A percentile compares a stretch with the other conserved stretches of the same genome.
Evolutionary conservation across 31 red algal species (phyloP).

Genomic region (Bonnemaisonia californica): DNA sequence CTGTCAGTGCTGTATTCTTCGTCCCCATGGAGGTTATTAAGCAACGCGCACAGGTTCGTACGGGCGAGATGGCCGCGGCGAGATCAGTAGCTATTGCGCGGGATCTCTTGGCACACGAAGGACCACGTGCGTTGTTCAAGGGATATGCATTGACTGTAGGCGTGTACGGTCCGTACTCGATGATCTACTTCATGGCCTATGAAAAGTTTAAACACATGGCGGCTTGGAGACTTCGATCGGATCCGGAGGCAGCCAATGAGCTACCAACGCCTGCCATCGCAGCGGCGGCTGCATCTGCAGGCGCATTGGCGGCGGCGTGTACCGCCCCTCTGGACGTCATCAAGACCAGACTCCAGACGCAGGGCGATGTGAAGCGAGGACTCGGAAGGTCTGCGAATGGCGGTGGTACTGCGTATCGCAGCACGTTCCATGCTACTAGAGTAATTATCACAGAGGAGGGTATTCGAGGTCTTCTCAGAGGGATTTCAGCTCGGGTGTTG

Average conservation of each 20-base stretch:
- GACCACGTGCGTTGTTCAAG: slow-evolving; percentile 76
- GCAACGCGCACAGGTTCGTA: slow-evolving; percentile 96
- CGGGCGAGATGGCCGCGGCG: slow-evolving; percentile 41
- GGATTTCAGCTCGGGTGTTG: slow-evolving; percentile 85
- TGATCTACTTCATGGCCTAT: slow-evolving; percentile 95
- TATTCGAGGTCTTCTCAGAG: slow-evolving; percentile 65
- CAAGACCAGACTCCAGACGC: slow-evolving; percentile 95
- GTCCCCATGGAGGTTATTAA: slow-evolving; percentile 99
- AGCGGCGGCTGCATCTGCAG: slow-evolving; percentile 72
- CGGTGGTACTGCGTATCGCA: slow-evolving; percentile 20
- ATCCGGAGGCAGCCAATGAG: not conserved
- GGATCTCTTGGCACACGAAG: slow-evolving; percentile 80
- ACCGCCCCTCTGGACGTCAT: slow-evolving; percentile 96
- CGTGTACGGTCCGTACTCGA: slow-evolving; percentile 96
- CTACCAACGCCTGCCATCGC: slow-evolving; percentile 46
- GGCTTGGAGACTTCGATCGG: not conserved
- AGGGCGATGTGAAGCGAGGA: slow-evolving; percentile 75
- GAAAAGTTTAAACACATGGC: slow-evolving; percentile 75
- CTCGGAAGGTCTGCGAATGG: not conserved
- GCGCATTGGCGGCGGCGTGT: slow-evolving; percentile 80
- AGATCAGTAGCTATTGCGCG: slow-evolving; percentile 45
- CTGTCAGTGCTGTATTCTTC: slow-evolving; percentile 93
- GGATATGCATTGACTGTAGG: slow-evolving; percentile 95
- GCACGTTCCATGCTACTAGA: slow-evolving; percentile 69
- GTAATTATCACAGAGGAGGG: slow-evolving; percentile 78